Evolutionary conservation across 1,284 basidiomycete genomes (phyloP).

Genomic region (Kalmanozyma brasiliensis): DNA sequence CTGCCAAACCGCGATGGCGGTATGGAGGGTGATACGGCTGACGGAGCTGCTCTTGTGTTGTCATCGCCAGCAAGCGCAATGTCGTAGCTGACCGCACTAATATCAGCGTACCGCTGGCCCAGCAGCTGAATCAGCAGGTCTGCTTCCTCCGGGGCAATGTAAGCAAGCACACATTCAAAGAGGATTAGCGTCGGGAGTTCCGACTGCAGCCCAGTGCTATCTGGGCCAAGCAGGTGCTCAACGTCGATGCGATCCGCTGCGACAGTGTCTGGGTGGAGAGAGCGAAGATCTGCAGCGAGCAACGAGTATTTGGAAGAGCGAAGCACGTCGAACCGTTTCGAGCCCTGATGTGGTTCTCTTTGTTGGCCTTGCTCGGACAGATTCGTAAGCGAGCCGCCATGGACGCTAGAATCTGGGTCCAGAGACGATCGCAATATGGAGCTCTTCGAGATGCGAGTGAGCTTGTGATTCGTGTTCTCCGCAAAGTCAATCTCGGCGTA

Average conservation of each 20-base stretch:
- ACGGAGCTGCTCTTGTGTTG: no score
- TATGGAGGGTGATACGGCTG: no score
- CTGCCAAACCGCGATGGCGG: slow-evolving; percentile 51
- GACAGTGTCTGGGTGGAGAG: slow-evolving; percentile 19
- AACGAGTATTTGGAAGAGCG: slow-evolving; percentile 30
- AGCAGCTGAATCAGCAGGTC: slow-evolving; percentile 45
- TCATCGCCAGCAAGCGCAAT: slow-evolving; percentile 60
- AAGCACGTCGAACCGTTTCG: slow-evolving; percentile 10
- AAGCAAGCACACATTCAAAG: slow-evolving; percentile 66
- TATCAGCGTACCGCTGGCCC: slow-evolving; percentile 12
- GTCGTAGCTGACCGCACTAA: slow-evolving; percentile 59
- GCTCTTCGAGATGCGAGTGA: slow-evolving; percentile 80
- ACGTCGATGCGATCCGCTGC: slow-evolving; percentile 7
- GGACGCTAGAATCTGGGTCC: slow-evolving; percentile 7
- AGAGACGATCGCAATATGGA: slow-evolving; percentile 71
- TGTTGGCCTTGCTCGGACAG: not conserved
- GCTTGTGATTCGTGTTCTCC: slow-evolving; percentile 84
- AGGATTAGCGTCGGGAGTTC: slow-evolving; percentile 57
- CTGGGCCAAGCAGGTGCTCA: slow-evolving; percentile 18
- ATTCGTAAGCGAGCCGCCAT: slow-evolving; percentile 9
- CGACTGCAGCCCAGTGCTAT: slow-evolving; percentile 20
- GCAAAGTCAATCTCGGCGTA: slow-evolving; percentile 93
- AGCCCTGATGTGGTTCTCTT: not conserved
- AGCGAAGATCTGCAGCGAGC: slow-evolving; percentile 34
- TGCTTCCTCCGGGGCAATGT: slow-evolving; percentile 46